Base-by-base conservation (phyloP, 192 early-diverging fungal species). In the Coemansia sp. region DNA sequence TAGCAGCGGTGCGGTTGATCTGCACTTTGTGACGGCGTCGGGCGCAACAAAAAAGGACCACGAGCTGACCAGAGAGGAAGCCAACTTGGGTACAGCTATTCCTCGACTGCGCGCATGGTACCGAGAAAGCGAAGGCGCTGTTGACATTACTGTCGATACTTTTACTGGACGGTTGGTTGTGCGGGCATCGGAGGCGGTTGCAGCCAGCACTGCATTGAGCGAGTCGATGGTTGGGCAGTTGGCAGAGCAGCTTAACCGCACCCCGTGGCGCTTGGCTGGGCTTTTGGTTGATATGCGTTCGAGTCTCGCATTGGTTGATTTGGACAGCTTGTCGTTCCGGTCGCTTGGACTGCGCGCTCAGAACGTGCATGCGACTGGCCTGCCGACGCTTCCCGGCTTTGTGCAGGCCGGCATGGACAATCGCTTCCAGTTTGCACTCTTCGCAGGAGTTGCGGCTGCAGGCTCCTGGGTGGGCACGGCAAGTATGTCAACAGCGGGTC, bases 61-160 rank as follows among this genome's bases (percentile, higher is more conserved):
- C 35, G 57, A 59, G 57, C 7, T 59, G 18, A 59, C 34, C 16
- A 39, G 33, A 18, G 73, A 69, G 46, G 78, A 76, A 16, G 53
- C 44, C 10, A 58, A 18, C 8, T 18, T 36, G 44, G 67, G 66
- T 24, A 63, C 66, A 5, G 61, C 67, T 8, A 51, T 73, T 5
- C 81, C 81, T 5, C 60, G 61, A 5, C 63, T 83, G 59, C 81
- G 81, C 2, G 81, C 72, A n/a, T 83, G 81, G 81, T 83, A 78
- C 61, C 61, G 81, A 7, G 56, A 66, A 43, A 62, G 35, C 36
- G 76, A 83, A 41, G 76, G 81, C 11, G 81, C 81, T 2, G 76
- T 83, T 11, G 81, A 83, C 44, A 71, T 83, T 18, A 63, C 69
- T 1, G 72, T 83, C 7, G 81, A 83, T 33, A 60, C 63, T 2